Conservation (phyloP, 176 grass and related monocot species). For the Musa acuminata region DNA sequence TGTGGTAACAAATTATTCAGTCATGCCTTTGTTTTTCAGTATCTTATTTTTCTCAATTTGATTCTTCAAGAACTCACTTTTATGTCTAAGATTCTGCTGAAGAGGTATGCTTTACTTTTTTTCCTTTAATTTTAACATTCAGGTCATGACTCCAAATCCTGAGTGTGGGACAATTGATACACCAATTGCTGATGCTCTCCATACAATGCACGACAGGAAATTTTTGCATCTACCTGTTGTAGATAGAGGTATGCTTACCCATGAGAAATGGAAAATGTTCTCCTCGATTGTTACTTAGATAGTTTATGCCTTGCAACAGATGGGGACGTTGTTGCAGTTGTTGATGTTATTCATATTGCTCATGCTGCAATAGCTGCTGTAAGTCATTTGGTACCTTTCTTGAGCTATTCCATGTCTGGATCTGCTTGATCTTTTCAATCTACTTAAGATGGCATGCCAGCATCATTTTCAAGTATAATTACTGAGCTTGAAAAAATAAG, state of each 20-base stretch:
- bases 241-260: constrained; percentile 44
- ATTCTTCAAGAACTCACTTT: no score
- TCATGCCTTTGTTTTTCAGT: no score
- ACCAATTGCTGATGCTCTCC: constrained; percentile 86
- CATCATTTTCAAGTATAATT: not conserved
- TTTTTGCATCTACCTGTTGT: constrained; percentile 96
- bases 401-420: not conserved
- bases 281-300: not conserved
- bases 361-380: constrained; percentile 94
- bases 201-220: constrained; percentile 89
- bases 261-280: not conserved
- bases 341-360: constrained; percentile 93
- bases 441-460: not conserved
- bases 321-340: constrained; percentile 64
- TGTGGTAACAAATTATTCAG: no score
- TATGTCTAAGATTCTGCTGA: no score
- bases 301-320: constrained; percentile 35
- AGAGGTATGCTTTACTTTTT: no score
- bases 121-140: constrained; percentile 5
- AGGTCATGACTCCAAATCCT: constrained; percentile 98
- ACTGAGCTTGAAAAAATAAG: not conserved
- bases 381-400: constrained; percentile 10
- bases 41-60: no score
- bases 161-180: constrained; percentile 79
- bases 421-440: not conserved